These are phyloP conservation scores for Brasilioporus rufonigricans DNA, from an alignment of 768 basidiomycete genomes.

Conservation along the genomic window DNA sequence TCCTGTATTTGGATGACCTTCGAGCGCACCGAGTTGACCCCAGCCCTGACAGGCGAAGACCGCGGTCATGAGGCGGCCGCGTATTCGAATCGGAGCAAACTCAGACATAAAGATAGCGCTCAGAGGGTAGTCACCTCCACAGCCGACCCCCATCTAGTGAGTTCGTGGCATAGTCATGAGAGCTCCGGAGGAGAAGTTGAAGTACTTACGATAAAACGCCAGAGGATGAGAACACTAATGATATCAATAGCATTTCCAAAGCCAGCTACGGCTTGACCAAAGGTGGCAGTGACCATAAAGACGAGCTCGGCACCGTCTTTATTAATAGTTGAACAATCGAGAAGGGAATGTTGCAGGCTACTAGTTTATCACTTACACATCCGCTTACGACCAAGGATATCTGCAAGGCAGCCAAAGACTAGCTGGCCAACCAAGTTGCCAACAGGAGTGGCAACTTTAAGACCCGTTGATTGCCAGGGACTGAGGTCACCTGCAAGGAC, in stretches of 20 bases:
- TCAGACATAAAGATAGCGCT: slow-evolving; percentile 87
- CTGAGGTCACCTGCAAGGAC: slow-evolving; percentile 31
- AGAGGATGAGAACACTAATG: slow-evolving; percentile 71
- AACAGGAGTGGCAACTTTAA: slow-evolving; percentile 74
- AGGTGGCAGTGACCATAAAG: slow-evolving; percentile 74
- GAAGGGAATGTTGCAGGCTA: background rate
- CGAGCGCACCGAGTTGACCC: slow-evolving; percentile 70
- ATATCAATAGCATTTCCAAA: slow-evolving; percentile 58
- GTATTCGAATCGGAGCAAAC: slow-evolving; percentile 70
- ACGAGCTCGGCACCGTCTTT: slow-evolving; percentile 55
- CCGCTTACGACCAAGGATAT: slow-evolving; percentile 68
- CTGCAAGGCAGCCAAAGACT: slow-evolving; percentile 75
- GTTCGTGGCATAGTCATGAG: background rate
- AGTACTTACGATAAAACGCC: slow-evolving; percentile 67
- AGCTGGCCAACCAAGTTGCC: slow-evolving; percentile 74
- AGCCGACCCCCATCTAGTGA: slow-evolving; percentile 68
- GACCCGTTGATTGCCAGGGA: slow-evolving; percentile 66
- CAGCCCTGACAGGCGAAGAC: slow-evolving; percentile 88
- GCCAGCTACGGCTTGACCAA: slow-evolving; percentile 76
- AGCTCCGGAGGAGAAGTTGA: background rate
- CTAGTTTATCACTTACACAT: slow-evolving; percentile 59
- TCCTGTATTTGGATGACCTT: background rate
- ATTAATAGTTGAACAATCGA: background rate
- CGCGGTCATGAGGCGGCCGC: slow-evolving; percentile 86
- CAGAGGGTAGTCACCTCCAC: slow-evolving; percentile 85